Conservation (phyloP, 2,329 filamentous ascomycete genomes). For the Monilinia fructicola region DNA sequence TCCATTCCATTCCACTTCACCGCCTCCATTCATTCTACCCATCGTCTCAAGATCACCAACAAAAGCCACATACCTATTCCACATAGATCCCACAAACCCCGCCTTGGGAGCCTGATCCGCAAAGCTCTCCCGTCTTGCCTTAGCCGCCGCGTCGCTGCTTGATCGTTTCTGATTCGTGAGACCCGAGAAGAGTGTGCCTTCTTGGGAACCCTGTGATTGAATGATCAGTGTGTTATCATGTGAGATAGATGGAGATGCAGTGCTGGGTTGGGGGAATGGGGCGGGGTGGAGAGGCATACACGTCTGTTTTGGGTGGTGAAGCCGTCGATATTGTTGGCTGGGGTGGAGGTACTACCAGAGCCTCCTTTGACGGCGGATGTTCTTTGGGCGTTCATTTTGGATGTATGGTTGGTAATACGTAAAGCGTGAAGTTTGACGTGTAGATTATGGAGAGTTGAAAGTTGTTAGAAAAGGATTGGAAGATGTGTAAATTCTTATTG, state of each 20-base stretch:
- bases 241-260: background rate
- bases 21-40: background rate
- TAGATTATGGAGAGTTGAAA: background rate
- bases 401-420: background rate
- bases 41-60: background rate
- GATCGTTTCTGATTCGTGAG: conserved; percentile 48
- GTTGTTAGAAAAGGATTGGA: background rate
- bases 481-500: background rate
- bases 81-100: conserved; percentile 42
- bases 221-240: background rate
- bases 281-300: conserved; percentile 26
- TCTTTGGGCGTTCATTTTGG: conserved; percentile 19
- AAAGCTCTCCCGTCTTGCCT: conserved; percentile 45
- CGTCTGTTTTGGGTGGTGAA: conserved; percentile 25
- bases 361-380: conserved; percentile 32
- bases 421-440: background rate
- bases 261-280: background rate
- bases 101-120: conserved; percentile 45
- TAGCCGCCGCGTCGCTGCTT: conserved; percentile 41
- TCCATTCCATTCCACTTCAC: background rate
- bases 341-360: conserved; percentile 28
- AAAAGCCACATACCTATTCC: conserved; percentile 37
- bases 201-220: conserved; percentile 25
- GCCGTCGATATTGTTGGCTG: conserved; percentile 34
- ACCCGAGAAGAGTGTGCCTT: conserved; percentile 39